These are phyloP conservation scores for Paspalum notatum DNA, from an alignment of 176 grass and related monocot species.

Conservation along the genomic window DNA sequence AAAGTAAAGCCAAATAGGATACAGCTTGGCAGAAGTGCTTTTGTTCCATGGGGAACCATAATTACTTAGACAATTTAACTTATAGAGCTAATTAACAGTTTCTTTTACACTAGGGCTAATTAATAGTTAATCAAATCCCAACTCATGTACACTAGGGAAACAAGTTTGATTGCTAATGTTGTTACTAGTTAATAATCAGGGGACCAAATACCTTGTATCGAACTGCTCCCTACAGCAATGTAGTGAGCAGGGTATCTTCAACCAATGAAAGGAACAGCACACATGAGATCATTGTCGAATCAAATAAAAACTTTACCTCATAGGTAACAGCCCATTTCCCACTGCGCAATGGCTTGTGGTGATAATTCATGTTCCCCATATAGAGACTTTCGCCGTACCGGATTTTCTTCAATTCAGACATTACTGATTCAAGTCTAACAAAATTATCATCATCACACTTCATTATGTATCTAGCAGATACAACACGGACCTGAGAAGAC, in stretches of 20 bases:
- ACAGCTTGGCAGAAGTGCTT: background rate
- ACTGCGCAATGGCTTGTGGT: slow-evolving; percentile 87
- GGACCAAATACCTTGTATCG: background rate
- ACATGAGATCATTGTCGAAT: slow-evolving; percentile 23
- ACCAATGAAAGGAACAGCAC: slow-evolving; percentile 5
- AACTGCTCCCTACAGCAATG: slow-evolving; percentile 1
- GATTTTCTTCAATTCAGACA: slow-evolving; percentile 75
- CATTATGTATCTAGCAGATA: slow-evolving; percentile 94
- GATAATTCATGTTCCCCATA: slow-evolving; percentile 92
- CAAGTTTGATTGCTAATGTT: background rate
- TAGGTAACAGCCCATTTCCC: slow-evolving; percentile 99
- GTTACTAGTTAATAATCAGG: background rate
- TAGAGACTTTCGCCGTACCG: slow-evolving; percentile 64
- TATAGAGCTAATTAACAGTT: background rate
- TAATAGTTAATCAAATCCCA: background rate
- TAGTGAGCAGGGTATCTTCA: background rate
- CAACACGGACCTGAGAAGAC: slow-evolving; percentile 56
- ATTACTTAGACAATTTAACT: background rate
- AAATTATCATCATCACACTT: slow-evolving; percentile 99
- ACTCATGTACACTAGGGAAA: background rate
- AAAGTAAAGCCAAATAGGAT: background rate
- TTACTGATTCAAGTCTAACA: slow-evolving; percentile 82
- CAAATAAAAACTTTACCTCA: slow-evolving; percentile 64
- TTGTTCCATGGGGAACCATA: background rate
- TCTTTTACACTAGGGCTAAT: too few species aligned